A percentile compares a stretch with the other conserved stretches of the same genome.
These are phyloP conservation scores for Fusarium continuum DNA, from an alignment of 2,329 filamentous ascomycete species.

Conservation along the genomic window DNA sequence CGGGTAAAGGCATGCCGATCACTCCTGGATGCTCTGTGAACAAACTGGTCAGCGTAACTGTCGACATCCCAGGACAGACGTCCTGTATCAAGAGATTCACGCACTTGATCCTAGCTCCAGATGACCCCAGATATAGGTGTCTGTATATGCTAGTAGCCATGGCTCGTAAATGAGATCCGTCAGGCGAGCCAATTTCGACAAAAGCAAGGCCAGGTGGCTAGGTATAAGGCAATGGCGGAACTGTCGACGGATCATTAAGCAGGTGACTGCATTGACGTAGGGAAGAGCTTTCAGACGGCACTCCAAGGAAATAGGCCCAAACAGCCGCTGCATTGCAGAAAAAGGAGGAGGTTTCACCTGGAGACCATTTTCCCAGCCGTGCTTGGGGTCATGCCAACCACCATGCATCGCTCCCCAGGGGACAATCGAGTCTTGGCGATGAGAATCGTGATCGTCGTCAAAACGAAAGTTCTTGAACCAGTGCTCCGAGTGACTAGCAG, in stretches of 20 bases:
- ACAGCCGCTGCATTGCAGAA: background rate
- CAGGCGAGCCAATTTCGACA: background rate
- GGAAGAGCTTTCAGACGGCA: background rate
- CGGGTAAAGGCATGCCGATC: background rate
- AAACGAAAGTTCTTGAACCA: constrained; percentile 5
- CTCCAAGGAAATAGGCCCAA: background rate
- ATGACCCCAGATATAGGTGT: background rate
- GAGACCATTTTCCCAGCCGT: background rate
- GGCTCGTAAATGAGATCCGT: background rate
- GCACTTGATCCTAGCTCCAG: too few species aligned
- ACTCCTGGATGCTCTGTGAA: background rate
- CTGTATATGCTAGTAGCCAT: background rate
- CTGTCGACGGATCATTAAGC: constrained; percentile 10
- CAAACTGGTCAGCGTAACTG: background rate
- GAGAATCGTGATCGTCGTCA: background rate
- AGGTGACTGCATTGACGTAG: background rate
- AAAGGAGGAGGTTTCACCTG: background rate
- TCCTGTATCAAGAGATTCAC: too few species aligned
- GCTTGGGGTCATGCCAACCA: background rate
- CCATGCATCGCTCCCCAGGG: background rate
- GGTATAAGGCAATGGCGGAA: background rate
- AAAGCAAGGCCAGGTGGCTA: background rate
- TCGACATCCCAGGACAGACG: background rate
- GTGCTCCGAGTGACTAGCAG: background rate
- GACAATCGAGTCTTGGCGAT: background rate